Conservation (phyloP, 768 basidiomycete genomes). For the Mycena metata region DNA sequence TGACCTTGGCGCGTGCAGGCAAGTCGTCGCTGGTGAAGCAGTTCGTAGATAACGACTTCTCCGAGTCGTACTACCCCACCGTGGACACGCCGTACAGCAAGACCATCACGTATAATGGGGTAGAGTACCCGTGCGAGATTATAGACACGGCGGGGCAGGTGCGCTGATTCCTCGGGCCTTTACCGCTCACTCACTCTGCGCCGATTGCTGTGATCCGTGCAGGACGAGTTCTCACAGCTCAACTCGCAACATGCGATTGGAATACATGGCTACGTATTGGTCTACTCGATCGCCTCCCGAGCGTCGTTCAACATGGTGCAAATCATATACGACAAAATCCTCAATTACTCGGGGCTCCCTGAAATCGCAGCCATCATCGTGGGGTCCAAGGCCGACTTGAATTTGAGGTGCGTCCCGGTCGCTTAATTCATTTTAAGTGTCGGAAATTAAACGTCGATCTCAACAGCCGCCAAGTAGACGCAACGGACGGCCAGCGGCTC, state of each 20-base stretch:
- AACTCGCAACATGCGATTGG: constrained; percentile 96
- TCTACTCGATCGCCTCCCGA: constrained; percentile 93
- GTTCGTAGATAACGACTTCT: constrained; percentile 93
- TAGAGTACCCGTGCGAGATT: constrained; percentile 96
- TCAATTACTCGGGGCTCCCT: constrained; percentile 86
- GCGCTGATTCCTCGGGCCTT: too few relatives aligned
- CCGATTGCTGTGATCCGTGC: too few relatives aligned
- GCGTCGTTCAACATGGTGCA: constrained; percentile 96
- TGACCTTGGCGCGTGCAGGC: background rate
- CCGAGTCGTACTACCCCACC: constrained; percentile 95
- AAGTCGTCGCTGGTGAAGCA: constrained; percentile 70
- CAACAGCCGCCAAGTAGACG: constrained; percentile 76
- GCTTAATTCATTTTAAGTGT: too few relatives aligned
- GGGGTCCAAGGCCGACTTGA: constrained; percentile 90
- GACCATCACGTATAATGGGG: constrained; percentile 87
- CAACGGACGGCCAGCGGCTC: constrained; percentile 78
- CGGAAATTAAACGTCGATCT: too few relatives aligned
- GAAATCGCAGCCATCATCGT: constrained; percentile 95
- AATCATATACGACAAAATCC: constrained; percentile 92
- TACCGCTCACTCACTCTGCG: constrained; percentile 21
- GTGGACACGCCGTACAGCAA: constrained; percentile 92
- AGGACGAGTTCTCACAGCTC: constrained; percentile 98
- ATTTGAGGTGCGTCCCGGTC: constrained; percentile 78
- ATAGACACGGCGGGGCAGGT: constrained; percentile 99
- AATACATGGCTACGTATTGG: constrained; percentile 96